Evolutionary conservation across 2,329 filamentous ascomycete genomes (phyloP).

Genomic region (Aspergillus eucalypticola): DNA sequence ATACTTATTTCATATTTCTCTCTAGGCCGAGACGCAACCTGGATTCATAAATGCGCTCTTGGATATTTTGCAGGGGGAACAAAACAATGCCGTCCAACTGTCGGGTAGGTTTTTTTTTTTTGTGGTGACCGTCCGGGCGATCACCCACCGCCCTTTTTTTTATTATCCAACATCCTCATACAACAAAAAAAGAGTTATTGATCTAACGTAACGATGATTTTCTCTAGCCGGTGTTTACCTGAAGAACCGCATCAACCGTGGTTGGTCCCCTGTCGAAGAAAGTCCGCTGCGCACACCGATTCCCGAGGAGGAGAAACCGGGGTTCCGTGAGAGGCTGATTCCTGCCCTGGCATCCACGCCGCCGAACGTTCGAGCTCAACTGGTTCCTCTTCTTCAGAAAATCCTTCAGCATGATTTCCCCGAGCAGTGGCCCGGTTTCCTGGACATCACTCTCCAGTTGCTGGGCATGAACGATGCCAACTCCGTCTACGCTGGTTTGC

Average conservation of each 20-base stretch:
- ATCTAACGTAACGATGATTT: slow-evolving; percentile 15
- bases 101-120: slow-evolving; percentile 67
- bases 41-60: slow-evolving; percentile 90
- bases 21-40: slow-evolving; percentile 81
- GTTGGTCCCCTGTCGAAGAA: slow-evolving; percentile 80
- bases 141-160: background rate
- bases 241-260: slow-evolving; percentile 94
- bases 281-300: slow-evolving; percentile 72
- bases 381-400: slow-evolving; percentile 92
- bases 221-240: slow-evolving; percentile 86
- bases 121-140: slow-evolving; percentile 5
- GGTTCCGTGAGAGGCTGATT: slow-evolving; percentile 83
- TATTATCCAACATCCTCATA: slow-evolving; percentile 20
- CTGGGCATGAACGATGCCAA: slow-evolving; percentile 81
- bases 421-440: slow-evolving; percentile 87
- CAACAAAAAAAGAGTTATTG: background rate
- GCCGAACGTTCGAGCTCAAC: slow-evolving; percentile 82
- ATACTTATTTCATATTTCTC: slow-evolving; percentile 10
- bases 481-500: slow-evolving; percentile 88
- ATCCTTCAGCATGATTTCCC: slow-evolving; percentile 96
- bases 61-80: slow-evolving; percentile 86
- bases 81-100: slow-evolving; percentile 78
- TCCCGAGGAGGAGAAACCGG: slow-evolving; percentile 82
- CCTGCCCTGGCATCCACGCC: slow-evolving; percentile 81
- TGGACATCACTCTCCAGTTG: slow-evolving; percentile 87